Percentiles rank a stretch among this genome's conserved stretches.
phyloP scores from a whole-genome alignment of 257 asterid species.

The Anisodus tanguticus region DNA sequence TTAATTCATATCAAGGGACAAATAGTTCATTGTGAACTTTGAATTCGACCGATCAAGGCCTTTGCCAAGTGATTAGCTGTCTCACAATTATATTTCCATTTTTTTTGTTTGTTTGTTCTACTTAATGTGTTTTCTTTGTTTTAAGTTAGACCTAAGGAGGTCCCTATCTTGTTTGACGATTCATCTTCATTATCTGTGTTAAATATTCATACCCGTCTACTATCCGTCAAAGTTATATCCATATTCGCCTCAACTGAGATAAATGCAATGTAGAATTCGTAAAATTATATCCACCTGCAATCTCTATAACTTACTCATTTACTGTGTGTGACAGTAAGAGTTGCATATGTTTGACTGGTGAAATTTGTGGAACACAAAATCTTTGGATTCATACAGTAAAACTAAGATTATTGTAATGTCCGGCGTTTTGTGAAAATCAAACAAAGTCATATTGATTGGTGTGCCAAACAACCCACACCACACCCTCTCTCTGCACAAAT shows the following conservation, averaged over 20 bases:
- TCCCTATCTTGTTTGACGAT: not conserved
- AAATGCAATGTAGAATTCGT: too few relatives aligned
- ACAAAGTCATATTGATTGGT: slow-evolving; percentile 17
- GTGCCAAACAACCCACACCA: not conserved
- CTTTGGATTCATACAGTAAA: not conserved
- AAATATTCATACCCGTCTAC: too few relatives aligned
- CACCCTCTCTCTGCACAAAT: not conserved
- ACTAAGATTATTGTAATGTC: too few relatives aligned
- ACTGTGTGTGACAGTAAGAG: not conserved
- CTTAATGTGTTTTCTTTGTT: too few relatives aligned
- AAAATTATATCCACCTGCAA: too few relatives aligned
- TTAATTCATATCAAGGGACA: not conserved
- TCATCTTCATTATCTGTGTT: not conserved
- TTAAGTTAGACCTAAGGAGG: not conserved
- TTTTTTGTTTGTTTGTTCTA: too few relatives aligned
- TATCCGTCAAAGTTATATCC: too few relatives aligned
- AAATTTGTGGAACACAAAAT: not conserved
- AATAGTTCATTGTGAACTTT: not conserved
- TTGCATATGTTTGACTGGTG: not conserved
- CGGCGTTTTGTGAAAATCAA: not conserved
- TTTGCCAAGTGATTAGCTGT: too few relatives aligned
- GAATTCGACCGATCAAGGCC: not conserved
- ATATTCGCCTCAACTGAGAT: too few relatives aligned
- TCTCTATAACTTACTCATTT: not conserved
- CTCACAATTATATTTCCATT: too few relatives aligned